Base-by-base conservation (phyloP, 441 rosid species). In the Isatis lusitanica region DNA sequence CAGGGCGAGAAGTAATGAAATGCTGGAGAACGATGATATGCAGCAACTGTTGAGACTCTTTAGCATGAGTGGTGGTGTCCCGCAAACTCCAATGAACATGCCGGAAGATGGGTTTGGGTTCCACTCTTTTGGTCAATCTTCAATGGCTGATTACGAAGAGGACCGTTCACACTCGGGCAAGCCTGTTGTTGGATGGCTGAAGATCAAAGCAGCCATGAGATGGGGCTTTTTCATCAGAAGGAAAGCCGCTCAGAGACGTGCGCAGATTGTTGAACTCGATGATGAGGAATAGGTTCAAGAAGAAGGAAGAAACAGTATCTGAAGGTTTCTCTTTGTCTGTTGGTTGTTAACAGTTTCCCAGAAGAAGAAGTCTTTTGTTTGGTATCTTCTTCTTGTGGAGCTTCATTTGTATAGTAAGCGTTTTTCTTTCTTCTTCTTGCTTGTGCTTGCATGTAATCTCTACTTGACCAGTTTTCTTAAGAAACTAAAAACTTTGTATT, bases 151-250 rank as follows among this genome's bases (percentile, higher is more conserved):
- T 42, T 85, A 80, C 26, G 87, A 81, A 36, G 91, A 88, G 60
- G 91, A 85, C 28, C 85, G 84, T 15, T 68, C 91, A 13, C 84
- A 89, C 63, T 80, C 98, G 2, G 93, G 96, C 48, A 95, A 90
- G 78, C 94, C 95, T 55, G 97, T 96, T 63, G 83, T 89, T 4
- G 95, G 99, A 44, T 95, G 99, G 98, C 87, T 95, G 59, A 95
- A 95, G 85, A 91, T 95, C 68, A 95, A 95, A 80, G 97, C 99
- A 24, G 98, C 97, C 4, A 86, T 95, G 64, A 82, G 99, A 73
- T 93, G 98, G 97, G 98, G 99, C 3, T 83, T 93, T 76, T 92
- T 95, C 72, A 71, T 90, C 51, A 76, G 96, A 83, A 90, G 91
- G 80, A 91, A 82, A 69, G 97, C 97, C 5, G 97, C 99, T 2